Conservation (phyloP, 75 land plant species). For the Larix kaempferi region DNA sequence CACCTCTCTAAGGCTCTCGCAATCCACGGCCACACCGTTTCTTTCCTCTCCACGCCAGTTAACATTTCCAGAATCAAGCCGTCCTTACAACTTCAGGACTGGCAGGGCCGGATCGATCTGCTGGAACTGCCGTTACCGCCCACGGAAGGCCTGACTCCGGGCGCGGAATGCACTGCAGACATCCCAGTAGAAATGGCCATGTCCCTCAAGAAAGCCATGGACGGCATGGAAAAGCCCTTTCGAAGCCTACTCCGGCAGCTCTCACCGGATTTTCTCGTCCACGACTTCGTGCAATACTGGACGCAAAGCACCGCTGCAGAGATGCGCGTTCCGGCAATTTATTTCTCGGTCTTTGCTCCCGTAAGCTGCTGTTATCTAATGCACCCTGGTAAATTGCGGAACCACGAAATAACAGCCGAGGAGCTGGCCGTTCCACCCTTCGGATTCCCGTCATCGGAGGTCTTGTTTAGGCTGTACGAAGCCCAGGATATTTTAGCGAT, state of each 20-base stretch:
- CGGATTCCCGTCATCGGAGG: slow-evolving; percentile 3
- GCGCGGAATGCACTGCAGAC: slow-evolving; percentile 36
- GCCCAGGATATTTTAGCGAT: neutral
- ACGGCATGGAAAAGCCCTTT: slow-evolving; percentile 14
- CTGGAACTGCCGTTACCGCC: slow-evolving; percentile 21
- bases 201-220: slow-evolving; percentile 19
- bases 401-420: slow-evolving; percentile 9
- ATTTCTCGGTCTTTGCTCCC: slow-evolving; percentile 4
- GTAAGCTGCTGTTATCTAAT: neutral
- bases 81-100: neutral
- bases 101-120: slow-evolving; percentile 3
- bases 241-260: neutral
- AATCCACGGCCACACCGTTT: slow-evolving; percentile 13
- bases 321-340: slow-evolving; percentile 9
- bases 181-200: slow-evolving; percentile 11
- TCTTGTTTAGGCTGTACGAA: slow-evolving; percentile 10
- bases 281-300: slow-evolving; percentile 21
- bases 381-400: neutral
- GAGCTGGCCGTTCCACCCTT: slow-evolving; percentile 5
- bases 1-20: slow-evolving; percentile 43
- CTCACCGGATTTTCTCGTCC: slow-evolving; percentile 16
- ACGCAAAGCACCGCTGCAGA: slow-evolving; percentile 6
- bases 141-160: slow-evolving; percentile 7
- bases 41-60: slow-evolving; percentile 34
- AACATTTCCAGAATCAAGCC: slow-evolving; percentile 19